Evolutionary conservation across 2,329 filamentous ascomycete genomes (phyloP).

Genomic region (Trichoderma hamatum): DNA sequence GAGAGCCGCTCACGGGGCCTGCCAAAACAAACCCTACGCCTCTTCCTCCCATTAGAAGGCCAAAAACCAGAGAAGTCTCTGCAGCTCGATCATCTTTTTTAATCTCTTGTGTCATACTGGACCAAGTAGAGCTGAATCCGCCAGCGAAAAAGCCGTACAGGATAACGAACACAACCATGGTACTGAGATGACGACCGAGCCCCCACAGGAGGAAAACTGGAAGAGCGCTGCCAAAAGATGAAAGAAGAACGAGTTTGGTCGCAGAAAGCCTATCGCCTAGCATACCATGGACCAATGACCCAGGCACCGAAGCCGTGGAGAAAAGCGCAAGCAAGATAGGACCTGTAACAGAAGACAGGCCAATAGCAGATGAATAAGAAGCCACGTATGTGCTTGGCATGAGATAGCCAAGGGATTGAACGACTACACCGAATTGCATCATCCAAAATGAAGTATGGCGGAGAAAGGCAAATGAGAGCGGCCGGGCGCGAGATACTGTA

Average conservation of each 20-base stretch:
- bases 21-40: constrained; percentile 63
- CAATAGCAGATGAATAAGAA: constrained; percentile 56
- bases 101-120: constrained; percentile 55
- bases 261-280: constrained; percentile 59
- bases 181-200: constrained; percentile 52
- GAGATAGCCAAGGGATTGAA: constrained; percentile 65
- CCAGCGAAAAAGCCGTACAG: constrained; percentile 68
- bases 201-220: constrained; percentile 67
- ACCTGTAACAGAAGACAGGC: constrained; percentile 57
- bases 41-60: constrained; percentile 59
- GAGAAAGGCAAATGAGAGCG: constrained; percentile 54
- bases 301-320: constrained; percentile 62
- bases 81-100: constrained; percentile 26
- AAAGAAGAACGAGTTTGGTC: constrained; percentile 58
- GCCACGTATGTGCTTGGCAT: constrained; percentile 65
- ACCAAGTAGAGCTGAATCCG: constrained; percentile 65
- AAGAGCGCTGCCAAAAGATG: constrained; percentile 57
- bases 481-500: constrained; percentile 39
- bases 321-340: constrained; percentile 63
- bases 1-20: constrained; percentile 55
- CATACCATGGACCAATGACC: constrained; percentile 60
- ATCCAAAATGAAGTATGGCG: constrained; percentile 57
- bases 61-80: constrained; percentile 60
- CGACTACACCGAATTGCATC: constrained; percentile 59
- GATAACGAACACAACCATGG: constrained; percentile 63